Base-by-base conservation (phyloP, 345 rosid species). In the Brassica juncea region DNA sequence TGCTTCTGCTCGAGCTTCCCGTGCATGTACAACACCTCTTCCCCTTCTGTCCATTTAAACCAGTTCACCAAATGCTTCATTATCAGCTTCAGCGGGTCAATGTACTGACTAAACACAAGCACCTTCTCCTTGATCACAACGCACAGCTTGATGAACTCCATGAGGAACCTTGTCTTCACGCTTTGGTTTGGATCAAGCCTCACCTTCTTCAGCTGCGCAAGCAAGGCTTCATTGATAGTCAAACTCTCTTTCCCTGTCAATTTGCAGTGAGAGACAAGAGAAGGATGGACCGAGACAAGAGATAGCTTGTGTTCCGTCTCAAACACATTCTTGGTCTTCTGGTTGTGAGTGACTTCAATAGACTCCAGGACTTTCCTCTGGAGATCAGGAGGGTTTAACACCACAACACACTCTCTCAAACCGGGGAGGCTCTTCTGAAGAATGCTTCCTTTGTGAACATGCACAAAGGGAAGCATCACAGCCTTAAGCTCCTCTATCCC, bases 361-460 rank as follows among this genome's bases (percentile, higher is more conserved):
- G 77, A 61, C 23, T 82, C 84, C 0, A 82, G 11, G 47, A 82
- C 78, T 68, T 52, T 77, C 78, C 65, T 82, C 81, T 82, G 84
- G 32, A 82, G 54, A 44, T 68, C 75, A 54, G 84, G 81, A 6
- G 84, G 84, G 78, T 77, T 77, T 68, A 82, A 39, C 49, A 82
- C 79, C 49, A 82, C 78, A 28, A 82, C 81, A 14, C 78, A 82
- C 31, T 82, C 81, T 68, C 78, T 82, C 55, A 92, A 82, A 25
- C 97, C 97, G 3, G 91, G 96, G 68, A 94, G 97, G 28, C 77
- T 82, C 64, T 87, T 81, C 73, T 86, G 90, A 25, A 94, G 89
- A 15, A 94, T 88, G 16, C 74, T 83, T 27, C 98, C 98, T 79
- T 80, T 87, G 67, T 94, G 92, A 19, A 92, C 86, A 77, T 94